Evolutionary conservation across 106 monocot genomes (phyloP), one percentile per base, ranked within the genome.

Genomic region (Dendrobium nobile): DNA sequence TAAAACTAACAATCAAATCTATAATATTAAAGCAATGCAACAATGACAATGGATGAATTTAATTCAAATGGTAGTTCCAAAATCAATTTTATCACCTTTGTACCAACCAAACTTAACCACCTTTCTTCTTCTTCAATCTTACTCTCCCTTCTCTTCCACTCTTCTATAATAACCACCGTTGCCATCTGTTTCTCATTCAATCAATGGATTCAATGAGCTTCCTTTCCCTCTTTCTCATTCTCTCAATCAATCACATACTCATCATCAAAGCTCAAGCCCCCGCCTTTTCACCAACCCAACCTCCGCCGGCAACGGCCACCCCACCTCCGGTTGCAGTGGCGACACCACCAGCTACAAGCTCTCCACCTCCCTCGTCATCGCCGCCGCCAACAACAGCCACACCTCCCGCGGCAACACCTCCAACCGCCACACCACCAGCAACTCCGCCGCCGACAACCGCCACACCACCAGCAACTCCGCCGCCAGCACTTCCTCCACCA

Each of bases 191-290:
- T 17, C 20, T n/a, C 8, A 61, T 61, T 37, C 33, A 27, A 33
- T 4, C 31, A 72, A 82, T 85, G 88, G 80, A 74, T 41, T n/a
- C 73, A 24, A 20, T 70, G 0, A 41, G 59, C 41, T 80, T 73
- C 79, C 79, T 77, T 70, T 74, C 4, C 58, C 4, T 84, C 48
- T 3, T 84, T 4, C 41, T 47, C 40, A 72, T 73, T 45, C 84
- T 86, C 78, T n/a, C 33, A 22, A 51, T 13, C 2, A 10, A 73
- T 51, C 54, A 73, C 15, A 72, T 82, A 19, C 20, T 15, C 77
- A 22, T 47, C 2, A 81, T 59, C 2, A 75, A 3, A 17, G 83
- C 84, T 4, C 89, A 89, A 47, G 75, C 82, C 9, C 86, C 84
- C 7, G 54, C 83, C 0, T 47, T 72, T 4, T 82, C 61, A 9